Base-by-base conservation (phyloP, 169 alveolate species). In the Cryptosporidium tyzzeri region DNA sequence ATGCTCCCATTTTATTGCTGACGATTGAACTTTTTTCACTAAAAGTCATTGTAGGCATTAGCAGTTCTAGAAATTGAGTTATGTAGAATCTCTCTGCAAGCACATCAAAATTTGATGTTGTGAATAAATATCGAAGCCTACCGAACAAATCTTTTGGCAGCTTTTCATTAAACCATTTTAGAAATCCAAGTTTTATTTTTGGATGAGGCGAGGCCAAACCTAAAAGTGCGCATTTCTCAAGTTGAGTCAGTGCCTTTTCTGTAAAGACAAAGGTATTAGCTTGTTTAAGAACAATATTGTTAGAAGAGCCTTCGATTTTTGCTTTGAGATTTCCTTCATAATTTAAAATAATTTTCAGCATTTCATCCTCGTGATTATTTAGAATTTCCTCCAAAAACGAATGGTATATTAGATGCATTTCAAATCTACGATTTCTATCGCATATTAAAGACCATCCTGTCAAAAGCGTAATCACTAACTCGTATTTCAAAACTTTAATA, bases 141-240 rank as follows among this genome's bases (percentile, higher is more conserved):
- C 67, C 89, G 37, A 62, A 26, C 21, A 80, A 18, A 80, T 80
- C 89, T 44, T 7, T n/a, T 35, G 89, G 89, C 12, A 80, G 3
- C 62, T 80, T 80, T 26, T 62, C 65, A 62, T 80, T 65, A 45
- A 80, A 62, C 89, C 89, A 80, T 10, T 29, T 62, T 53, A 80
- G 29, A 3, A 80, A 21, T 35, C 68, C 69, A 6, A 33, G 26
- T 62, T 80, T 80, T 26, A 80, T 80, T 12, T 29, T 59, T 8
- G 89, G 89, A 29, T 80, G 89, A 5, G 89, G 89, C 0, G 89
- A 80, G 14, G 89, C 74, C 48, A 80, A 59, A 18, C 89, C 67
- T 61, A 80, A 31, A 37, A 80, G 29, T 26, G 89, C 89, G 12
- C 89, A 80, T 50, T 41, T 59, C 33, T 80, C 89, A 29, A 80